Percentiles rank a stretch among this genome's conserved stretches.
Evolutionary conservation across 1,139 yeast genomes (phyloP).

Genomic region (Geotrichum cucujoidarum): DNA sequence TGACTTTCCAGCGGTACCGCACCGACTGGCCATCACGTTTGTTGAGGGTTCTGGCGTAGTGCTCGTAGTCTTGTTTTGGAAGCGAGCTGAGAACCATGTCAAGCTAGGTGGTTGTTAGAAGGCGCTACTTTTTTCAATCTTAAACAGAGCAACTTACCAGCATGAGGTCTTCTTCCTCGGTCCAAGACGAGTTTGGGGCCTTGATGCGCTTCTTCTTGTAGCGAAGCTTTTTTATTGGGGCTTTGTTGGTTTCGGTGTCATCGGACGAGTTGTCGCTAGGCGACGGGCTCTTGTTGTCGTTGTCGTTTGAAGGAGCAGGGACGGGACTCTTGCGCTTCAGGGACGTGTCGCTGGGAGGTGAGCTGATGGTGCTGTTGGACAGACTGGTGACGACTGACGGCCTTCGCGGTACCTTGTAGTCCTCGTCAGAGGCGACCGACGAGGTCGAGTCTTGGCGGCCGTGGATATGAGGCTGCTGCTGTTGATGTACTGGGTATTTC

Average conservation of each 20-base stretch:
- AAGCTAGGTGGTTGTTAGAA: slow-evolving; percentile 20
- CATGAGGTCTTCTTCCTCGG: slow-evolving; percentile 33
- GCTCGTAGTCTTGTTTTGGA: slow-evolving; percentile 35
- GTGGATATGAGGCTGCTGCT: no score
- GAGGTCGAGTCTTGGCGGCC: background rate
- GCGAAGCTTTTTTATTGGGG: slow-evolving; percentile 1
- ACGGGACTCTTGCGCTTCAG: background rate
- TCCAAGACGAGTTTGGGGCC: slow-evolving; percentile 36
- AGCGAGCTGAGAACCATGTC: slow-evolving; percentile 34
- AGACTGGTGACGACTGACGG: background rate
- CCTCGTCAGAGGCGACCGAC: background rate
- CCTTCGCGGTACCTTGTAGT: no score
- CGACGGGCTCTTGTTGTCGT: no score
- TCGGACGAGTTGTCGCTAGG: slow-evolving; percentile 4
- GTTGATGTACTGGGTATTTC: no score
- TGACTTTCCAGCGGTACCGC: slow-evolving; percentile 36
- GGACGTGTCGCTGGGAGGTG: background rate
- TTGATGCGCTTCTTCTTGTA: slow-evolving; percentile 27
- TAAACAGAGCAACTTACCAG: slow-evolving; percentile 27
- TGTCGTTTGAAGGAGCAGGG: background rate
- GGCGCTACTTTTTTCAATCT: no score
- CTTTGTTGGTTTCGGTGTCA: background rate
- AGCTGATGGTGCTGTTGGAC: background rate
- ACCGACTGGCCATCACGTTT: slow-evolving; percentile 37
- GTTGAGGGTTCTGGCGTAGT: slow-evolving; percentile 33